Conservation (phyloP, 169 alveolate genomes). For the Plasmodium blacklocki region DNA sequence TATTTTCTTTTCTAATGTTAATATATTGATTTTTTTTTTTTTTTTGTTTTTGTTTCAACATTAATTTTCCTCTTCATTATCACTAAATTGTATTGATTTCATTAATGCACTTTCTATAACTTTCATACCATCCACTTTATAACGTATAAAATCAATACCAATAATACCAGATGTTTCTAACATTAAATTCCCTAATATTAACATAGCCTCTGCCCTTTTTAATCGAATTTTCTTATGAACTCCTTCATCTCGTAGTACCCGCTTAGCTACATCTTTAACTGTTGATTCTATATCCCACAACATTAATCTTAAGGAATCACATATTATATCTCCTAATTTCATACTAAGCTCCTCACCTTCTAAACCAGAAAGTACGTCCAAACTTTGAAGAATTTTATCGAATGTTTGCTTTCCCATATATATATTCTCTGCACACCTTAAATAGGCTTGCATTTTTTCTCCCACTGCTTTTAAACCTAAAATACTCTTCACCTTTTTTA, state of each 20-base stretch:
- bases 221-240: conserved; percentile 72
- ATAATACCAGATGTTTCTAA: conserved; percentile 65
- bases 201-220: conserved; percentile 78
- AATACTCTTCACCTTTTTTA: conserved; percentile 81
- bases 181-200: conserved; percentile 78
- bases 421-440: conserved; percentile 32
- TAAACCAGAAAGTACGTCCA: neutral
- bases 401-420: too few species aligned
- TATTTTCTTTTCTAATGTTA: too few species aligned
- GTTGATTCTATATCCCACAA: conserved; percentile 84
- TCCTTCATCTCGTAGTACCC: conserved; percentile 80
- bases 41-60: conserved; percentile 10
- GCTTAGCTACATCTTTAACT: conserved; percentile 79
- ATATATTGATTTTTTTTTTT: neutral
- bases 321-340: conserved; percentile 42
- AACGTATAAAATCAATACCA: conserved; percentile 13
- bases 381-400: too few species aligned
- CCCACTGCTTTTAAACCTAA: conserved; percentile 83
- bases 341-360: conserved; percentile 45
- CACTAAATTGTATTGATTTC: conserved; percentile 49
- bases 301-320: conserved; percentile 72
- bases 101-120: conserved; percentile 73
- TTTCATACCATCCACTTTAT: conserved; percentile 58
- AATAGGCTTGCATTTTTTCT: conserved; percentile 80
- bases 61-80: conserved; percentile 1